Evolutionary conservation across 1,284 basidiomycete species (phyloP).

Genomic region (Paramarasmius palmivorus): DNA sequence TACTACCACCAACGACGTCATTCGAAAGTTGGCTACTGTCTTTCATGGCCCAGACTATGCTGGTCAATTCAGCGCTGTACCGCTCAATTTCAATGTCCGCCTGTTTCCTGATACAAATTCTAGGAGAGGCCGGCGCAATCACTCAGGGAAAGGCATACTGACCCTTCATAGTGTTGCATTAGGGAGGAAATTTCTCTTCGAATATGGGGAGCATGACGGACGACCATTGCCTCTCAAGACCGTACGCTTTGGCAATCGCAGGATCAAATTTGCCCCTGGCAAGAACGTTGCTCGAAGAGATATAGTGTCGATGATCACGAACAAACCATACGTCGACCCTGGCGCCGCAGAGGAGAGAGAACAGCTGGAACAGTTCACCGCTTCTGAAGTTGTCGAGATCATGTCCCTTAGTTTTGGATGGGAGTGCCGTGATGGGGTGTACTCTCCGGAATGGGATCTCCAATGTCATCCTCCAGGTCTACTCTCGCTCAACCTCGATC

Average conservation of each 20-base stretch:
- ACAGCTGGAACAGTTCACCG: slow-evolving; percentile 28
- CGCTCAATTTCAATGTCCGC: slow-evolving; percentile 51
- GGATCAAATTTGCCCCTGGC: slow-evolving; percentile 3
- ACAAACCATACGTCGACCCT: slow-evolving; percentile 33
- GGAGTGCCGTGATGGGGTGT: slow-evolving; percentile 51
- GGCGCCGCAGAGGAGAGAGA: slow-evolving; percentile 32
- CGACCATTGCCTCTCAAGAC: slow-evolving; percentile 7
- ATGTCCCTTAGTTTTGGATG: slow-evolving; percentile 52
- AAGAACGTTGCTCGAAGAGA: background rate
- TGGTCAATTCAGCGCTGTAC: slow-evolving; percentile 23
- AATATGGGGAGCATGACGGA: slow-evolving; percentile 36
- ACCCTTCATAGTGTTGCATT: slow-evolving; percentile 45
- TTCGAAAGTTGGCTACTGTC: slow-evolving; percentile 37
- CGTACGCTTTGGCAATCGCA: background rate
- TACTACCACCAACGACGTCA: slow-evolving; percentile 35
- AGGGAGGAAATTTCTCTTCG: slow-evolving; percentile 43
- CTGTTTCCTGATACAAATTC: slow-evolving; percentile 36
- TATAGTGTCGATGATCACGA: slow-evolving; percentile 3
- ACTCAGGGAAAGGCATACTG: slow-evolving; percentile 37
- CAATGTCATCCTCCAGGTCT: slow-evolving; percentile 2
- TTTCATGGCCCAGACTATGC: slow-evolving; percentile 46
- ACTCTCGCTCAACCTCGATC: slow-evolving; percentile 5
- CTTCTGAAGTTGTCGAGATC: slow-evolving; percentile 29
- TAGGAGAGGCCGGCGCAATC: background rate
- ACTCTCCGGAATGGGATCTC: slow-evolving; percentile 59